Evolutionary conservation across 1,284 basidiomycete genomes (phyloP), one percentile per base, ranked within the genome.

Genomic region (Moesziomyces sp.): DNA sequence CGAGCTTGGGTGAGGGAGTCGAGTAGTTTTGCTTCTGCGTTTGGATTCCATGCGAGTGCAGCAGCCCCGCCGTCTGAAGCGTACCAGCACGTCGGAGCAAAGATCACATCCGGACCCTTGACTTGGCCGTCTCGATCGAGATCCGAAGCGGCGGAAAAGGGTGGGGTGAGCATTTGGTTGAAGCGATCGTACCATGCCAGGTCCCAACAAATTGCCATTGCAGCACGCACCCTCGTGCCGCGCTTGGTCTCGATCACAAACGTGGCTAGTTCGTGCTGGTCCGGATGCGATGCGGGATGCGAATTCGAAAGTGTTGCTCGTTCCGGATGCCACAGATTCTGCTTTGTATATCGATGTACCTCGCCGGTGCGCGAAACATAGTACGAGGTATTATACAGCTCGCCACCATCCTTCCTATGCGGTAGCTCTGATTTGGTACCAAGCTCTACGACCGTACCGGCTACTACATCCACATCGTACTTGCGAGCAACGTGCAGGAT

Each of bases 41-140:
- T 28, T 1, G 55, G 56, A 55, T 80, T 83, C 77, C 77, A 79
- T 4, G 71, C 52, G 3, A 83, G 60, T 1, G 80, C 81, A 30
- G 60, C 52, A 1, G 70, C 45, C 2, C 81, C 81, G 7, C 77
- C 77, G 49, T 83, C 82, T 8, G 76, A 73, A 10, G 80, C 77
- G 53, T 79, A 83, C 82, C 82, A 83, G 58, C 82, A 83, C 0
- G 79, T 83, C 4, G 82, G 82, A 18, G 76, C 78, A 40, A 83
- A 81, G 24, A 83, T 64, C 8, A 83, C 52, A 51, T 83, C 82
- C 3, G 82, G 82, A 5, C 81, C 81, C 3, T 54, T 46, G 19
- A 63, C 68, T 24, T 72, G 64, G 2, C 47, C 71, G 8, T 66
- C 30, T 11, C 19, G 40, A n/a, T 77, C 73, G 21, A 79, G 49